phyloP scores from a whole-genome alignment of 192 early-diverging fungal species.

The Linnemannia hyalina region DNA sequence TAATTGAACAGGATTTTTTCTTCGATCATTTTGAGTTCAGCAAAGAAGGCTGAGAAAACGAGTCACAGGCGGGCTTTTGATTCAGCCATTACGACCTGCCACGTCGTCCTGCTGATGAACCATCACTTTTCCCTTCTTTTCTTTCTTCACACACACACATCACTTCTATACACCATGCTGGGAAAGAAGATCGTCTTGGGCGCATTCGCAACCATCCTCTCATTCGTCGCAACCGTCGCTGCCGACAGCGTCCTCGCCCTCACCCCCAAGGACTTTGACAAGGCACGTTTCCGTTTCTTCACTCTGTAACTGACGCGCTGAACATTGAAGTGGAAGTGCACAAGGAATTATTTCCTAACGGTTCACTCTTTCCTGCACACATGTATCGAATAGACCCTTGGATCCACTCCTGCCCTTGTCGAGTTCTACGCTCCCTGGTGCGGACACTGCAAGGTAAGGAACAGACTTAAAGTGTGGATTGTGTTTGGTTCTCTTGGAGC shows the following conservation, averaged over 20 bases:
- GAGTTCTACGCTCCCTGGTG: slow-evolving; percentile 97
- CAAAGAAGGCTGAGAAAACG: background rate
- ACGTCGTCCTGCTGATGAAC: background rate
- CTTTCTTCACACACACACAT: background rate
- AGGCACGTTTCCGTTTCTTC: slow-evolving; percentile 13
- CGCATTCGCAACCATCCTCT: slow-evolving; percentile 39
- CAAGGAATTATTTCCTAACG: background rate
- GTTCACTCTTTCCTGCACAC: background rate
- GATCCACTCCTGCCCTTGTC: slow-evolving; percentile 74
- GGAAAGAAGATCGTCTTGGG: slow-evolving; percentile 52
- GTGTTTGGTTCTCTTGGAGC: background rate
- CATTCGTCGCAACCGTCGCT: slow-evolving; percentile 32
- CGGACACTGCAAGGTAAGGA: slow-evolving; percentile 81
- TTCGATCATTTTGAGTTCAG: background rate
- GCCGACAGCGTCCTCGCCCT: slow-evolving; percentile 51
- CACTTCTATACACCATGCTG: slow-evolving; percentile 22
- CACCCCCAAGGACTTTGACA: slow-evolving; percentile 45
- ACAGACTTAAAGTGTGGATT: background rate
- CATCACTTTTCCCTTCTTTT: background rate
- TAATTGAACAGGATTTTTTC: background rate
- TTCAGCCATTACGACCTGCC: background rate
- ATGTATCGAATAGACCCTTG: slow-evolving; percentile 26
- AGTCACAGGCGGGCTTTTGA: background rate
- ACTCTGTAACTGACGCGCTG: background rate
- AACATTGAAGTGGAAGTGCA: background rate